phyloP scores from a whole-genome alignment of 352 stramenopile genomes.

The Phytophthora podocarpi region DNA sequence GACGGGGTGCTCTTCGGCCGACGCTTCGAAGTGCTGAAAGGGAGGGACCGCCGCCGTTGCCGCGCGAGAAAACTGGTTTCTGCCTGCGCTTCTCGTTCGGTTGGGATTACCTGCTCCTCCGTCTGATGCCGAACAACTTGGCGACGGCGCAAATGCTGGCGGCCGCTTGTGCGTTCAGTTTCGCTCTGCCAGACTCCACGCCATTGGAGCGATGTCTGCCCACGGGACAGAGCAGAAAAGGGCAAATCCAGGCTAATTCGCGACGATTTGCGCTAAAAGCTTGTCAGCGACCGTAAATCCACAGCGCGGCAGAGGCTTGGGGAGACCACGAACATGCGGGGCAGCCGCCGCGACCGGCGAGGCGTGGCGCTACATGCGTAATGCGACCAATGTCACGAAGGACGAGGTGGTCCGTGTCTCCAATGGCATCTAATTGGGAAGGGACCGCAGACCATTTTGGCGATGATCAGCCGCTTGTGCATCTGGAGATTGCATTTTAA shows the following conservation, averaged over 20 bases:
- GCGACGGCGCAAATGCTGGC: slow-evolving; percentile 29
- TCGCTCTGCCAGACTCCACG: slow-evolving; percentile 17
- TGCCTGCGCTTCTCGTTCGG: slow-evolving; percentile 28
- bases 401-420: background rate
- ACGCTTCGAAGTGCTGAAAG: background rate
- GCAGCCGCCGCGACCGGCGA: background rate
- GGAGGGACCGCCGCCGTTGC: slow-evolving; percentile 5
- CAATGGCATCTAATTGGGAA: background rate
- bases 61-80: slow-evolving; percentile 32
- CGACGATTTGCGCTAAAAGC: slow-evolving; percentile 33
- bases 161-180: slow-evolving; percentile 37
- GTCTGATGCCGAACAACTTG: slow-evolving; percentile 36
- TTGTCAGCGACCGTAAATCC: slow-evolving; percentile 4
- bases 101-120: slow-evolving; percentile 18
- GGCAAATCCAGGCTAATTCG: slow-evolving; percentile 8
- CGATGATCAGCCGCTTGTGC: background rate
- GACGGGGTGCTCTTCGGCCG: background rate
- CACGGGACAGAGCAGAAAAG: slow-evolving; percentile 7
- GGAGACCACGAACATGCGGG: background rate
- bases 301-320: slow-evolving; percentile 11
- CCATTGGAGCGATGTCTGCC: slow-evolving; percentile 29
- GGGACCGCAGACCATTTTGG: background rate
- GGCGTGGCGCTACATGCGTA: background rate
- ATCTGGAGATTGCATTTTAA: slow-evolving; percentile 14
- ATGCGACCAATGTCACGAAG: slow-evolving; percentile 5